Percentiles rank a stretch among this genome's conserved stretches.
Conservation (phyloP, 345 rosid genomes). For the Citrus unshiu region DNA sequence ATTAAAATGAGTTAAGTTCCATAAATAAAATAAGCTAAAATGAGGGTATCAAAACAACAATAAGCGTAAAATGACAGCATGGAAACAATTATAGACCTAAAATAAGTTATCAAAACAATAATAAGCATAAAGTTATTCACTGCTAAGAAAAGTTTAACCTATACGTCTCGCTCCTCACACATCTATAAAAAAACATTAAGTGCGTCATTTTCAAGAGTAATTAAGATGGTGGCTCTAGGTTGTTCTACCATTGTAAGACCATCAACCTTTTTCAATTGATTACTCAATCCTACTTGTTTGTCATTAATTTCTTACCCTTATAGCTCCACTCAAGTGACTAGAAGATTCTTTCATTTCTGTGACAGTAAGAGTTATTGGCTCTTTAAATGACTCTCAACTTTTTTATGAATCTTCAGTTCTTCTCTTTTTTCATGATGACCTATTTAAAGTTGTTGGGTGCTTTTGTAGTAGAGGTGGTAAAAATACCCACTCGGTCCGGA, state of each 20-base stretch:
- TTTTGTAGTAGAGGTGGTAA: too few relatives aligned
- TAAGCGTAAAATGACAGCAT: too few relatives aligned
- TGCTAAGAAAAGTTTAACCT: not conserved
- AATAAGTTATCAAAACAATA: not conserved
- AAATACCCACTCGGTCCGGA: accelerated
- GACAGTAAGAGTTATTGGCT: too few relatives aligned
- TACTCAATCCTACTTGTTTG: too few relatives aligned
- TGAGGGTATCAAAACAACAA: too few relatives aligned
- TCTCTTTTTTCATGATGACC: too few relatives aligned
- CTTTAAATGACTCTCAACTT: too few relatives aligned
- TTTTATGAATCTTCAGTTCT: too few relatives aligned
- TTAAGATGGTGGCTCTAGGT: not conserved
- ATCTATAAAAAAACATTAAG: too few relatives aligned
- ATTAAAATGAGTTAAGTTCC: too few relatives aligned
- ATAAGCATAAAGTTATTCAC: not conserved
- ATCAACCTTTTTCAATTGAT: not conserved
- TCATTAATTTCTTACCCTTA: not conserved
- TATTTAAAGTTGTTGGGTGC: too few relatives aligned
- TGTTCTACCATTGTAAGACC: not conserved
- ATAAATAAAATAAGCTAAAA: too few relatives aligned
- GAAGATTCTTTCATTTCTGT: not conserved
- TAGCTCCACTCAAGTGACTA: not conserved
- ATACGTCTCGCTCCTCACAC: not conserved
- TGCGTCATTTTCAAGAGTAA: not conserved
- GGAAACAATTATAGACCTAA: not conserved